A percentile compares a stretch with the other conserved stretches of the same genome.
These are phyloP conservation scores for Stenocarpella maydis DNA, from an alignment of 2,329 filamentous ascomycete genomes.

Conservation along the genomic window DNA sequence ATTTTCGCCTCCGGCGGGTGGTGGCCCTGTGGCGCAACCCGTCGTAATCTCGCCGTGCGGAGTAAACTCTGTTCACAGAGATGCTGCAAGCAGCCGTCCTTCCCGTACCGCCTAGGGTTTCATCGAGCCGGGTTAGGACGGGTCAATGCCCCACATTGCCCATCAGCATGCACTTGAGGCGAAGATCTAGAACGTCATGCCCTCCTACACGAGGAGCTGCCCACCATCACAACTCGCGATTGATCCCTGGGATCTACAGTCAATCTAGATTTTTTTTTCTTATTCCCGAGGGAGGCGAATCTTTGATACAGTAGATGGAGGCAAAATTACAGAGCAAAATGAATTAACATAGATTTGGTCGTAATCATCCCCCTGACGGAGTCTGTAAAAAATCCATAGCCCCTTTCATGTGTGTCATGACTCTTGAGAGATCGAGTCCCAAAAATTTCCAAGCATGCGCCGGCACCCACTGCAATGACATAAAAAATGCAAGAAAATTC, in stretches of 20 bases:
- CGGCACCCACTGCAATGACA: conserved; percentile 1
- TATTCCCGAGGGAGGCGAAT: conserved; percentile 12
- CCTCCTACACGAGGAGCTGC: conserved; percentile 1
- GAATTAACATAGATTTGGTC: conserved; percentile 14
- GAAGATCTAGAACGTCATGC: conserved; percentile 23
- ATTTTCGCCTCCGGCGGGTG: conserved; percentile 4
- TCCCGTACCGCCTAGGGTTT: conserved; percentile 14
- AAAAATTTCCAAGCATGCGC: not conserved
- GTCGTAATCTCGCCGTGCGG: not conserved
- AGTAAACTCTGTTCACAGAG: conserved; percentile 27
- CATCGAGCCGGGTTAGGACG: not conserved
- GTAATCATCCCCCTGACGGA: conserved; percentile 17
- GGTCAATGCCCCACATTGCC: no score
- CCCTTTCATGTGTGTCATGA: conserved; percentile 3
- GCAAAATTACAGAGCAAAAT: conserved; percentile 7
- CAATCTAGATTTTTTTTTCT: not conserved
- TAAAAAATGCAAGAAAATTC: conserved; percentile 7
- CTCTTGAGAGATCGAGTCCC: conserved; percentile 9
- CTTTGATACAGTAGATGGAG: not conserved
- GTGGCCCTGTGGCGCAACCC: not conserved
- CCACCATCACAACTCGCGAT: conserved; percentile 17
- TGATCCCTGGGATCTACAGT: not conserved
- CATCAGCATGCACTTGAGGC: conserved; percentile 14
- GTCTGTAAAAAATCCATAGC: not conserved
- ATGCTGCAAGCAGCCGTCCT: conserved; percentile 32